Evolutionary conservation across 2,329 filamentous ascomycete species (phyloP).

Genomic region (Talaromyces piceae): DNA sequence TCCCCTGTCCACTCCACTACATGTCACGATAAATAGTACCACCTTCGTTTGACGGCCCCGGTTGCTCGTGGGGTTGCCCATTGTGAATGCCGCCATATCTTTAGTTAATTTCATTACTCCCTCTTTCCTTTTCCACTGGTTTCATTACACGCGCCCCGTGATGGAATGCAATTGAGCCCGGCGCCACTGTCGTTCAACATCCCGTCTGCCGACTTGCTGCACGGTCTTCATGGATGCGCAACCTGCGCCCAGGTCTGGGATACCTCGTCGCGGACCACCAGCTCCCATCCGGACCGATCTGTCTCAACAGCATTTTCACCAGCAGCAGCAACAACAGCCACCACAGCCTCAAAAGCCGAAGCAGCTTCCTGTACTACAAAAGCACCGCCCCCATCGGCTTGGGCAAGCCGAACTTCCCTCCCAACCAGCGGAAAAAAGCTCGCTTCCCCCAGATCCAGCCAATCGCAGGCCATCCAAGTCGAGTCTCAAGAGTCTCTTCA

Average conservation of each 20-base stretch:
- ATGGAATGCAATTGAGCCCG: not conserved
- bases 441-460: slow-evolving; percentile 22
- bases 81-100: not conserved
- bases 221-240: slow-evolving; percentile 11
- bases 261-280: slow-evolving; percentile 30
- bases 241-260: slow-evolving; percentile 19
- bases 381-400: slow-evolving; percentile 23
- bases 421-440: slow-evolving; percentile 24
- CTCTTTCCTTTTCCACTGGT: too few relatives aligned
- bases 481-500: slow-evolving; percentile 30
- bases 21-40: not conserved
- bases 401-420: slow-evolving; percentile 23
- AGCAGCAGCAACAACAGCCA: slow-evolving; percentile 13
- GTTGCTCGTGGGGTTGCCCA: not conserved
- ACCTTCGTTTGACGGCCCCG: not conserved
- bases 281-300: slow-evolving; percentile 33
- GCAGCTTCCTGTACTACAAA: slow-evolving; percentile 12
- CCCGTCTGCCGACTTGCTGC: slow-evolving; percentile 4
- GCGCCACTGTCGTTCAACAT: not conserved
- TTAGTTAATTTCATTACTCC: too few relatives aligned
- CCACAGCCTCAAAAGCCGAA: slow-evolving; percentile 22
- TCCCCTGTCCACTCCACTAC: not conserved
- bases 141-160: not conserved
- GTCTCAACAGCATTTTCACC: slow-evolving; percentile 22
- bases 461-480: slow-evolving; percentile 32